Conservation (phyloP, 208 protist species). For the Trypanosoma lewisi region DNA sequence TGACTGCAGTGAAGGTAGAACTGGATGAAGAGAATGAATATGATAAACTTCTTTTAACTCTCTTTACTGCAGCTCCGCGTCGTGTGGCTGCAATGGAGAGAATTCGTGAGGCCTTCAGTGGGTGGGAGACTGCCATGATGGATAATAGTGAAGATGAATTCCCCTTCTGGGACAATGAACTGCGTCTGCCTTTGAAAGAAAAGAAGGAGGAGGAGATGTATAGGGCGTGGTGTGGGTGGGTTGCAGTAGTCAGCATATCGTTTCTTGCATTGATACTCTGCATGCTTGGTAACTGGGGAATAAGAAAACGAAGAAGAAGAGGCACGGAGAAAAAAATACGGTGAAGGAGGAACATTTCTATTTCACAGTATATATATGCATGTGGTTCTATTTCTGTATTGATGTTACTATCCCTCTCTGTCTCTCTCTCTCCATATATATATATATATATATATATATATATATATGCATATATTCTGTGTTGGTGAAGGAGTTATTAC, state of each 20-base stretch:
- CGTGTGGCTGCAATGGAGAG: slow-evolving; percentile 16
- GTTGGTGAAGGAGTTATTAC: background rate
- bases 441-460: background rate
- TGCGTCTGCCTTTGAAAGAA: background rate
- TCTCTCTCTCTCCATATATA: background rate
- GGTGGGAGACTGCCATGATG: background rate
- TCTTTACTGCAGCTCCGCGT: slow-evolving; percentile 14
- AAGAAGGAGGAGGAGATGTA: background rate
- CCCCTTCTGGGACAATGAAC: slow-evolving; percentile 4
- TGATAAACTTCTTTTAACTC: slow-evolving; percentile 6
- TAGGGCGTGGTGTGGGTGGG: background rate
- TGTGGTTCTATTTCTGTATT: background rate
- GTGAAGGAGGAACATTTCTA: no score
- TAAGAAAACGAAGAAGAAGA: no score
- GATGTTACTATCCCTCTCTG: background rate
- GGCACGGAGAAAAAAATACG: no score
- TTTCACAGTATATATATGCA: background rate
- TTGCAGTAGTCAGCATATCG: background rate
- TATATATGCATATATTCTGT: background rate
- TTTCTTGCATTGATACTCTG: background rate
- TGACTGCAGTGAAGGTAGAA: background rate
- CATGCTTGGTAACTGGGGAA: no score
- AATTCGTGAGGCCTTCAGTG: slow-evolving; percentile 4
- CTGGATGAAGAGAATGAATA: background rate
- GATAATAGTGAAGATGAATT: background rate